Evolutionary conservation across 1,284 basidiomycete genomes (phyloP).

Genomic region (Porphyrellus sp.): DNA sequence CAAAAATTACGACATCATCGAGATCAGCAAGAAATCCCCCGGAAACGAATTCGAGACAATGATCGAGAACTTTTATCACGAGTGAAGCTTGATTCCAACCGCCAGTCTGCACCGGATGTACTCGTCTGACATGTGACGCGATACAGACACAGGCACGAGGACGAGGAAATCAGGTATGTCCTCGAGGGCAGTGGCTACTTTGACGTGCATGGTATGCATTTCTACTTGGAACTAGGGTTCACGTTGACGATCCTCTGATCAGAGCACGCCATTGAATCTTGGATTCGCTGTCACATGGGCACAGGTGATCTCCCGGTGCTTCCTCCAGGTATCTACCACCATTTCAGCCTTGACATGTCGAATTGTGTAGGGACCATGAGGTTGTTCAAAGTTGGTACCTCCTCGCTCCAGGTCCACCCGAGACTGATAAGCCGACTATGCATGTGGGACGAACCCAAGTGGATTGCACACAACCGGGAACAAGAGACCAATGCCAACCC

Average conservation of each 20-base stretch:
- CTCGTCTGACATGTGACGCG: conserved; percentile 29
- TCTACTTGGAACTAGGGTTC: conserved; percentile 39
- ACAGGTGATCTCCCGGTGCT: conserved; percentile 72
- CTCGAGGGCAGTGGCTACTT: conserved; percentile 80
- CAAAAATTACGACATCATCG: too few species aligned
- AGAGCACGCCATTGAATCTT: conserved; percentile 57
- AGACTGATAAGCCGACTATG: neutral
- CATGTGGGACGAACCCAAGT: conserved; percentile 81
- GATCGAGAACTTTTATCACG: too few species aligned
- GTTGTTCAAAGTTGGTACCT: conserved; percentile 62
- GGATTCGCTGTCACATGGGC: conserved; percentile 69
- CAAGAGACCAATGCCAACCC: conserved; percentile 59
- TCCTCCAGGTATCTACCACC: conserved; percentile 78
- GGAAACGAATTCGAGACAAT: too few species aligned
- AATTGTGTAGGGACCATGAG: conserved; percentile 69
- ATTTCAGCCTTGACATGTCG: conserved; percentile 72
- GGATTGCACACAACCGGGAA: conserved; percentile 71
- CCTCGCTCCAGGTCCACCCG: neutral
- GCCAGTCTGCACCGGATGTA: neutral
- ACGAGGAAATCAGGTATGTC: conserved; percentile 86
- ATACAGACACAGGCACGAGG: conserved; percentile 78
- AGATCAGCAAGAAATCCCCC: too few species aligned
- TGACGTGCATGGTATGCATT: conserved; percentile 65
- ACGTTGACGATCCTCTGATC: conserved; percentile 37
- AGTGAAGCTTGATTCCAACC: too few species aligned